Evolutionary conservation across 345 rosid genomes (phyloP).

Genomic region (Microcos paniculata): DNA sequence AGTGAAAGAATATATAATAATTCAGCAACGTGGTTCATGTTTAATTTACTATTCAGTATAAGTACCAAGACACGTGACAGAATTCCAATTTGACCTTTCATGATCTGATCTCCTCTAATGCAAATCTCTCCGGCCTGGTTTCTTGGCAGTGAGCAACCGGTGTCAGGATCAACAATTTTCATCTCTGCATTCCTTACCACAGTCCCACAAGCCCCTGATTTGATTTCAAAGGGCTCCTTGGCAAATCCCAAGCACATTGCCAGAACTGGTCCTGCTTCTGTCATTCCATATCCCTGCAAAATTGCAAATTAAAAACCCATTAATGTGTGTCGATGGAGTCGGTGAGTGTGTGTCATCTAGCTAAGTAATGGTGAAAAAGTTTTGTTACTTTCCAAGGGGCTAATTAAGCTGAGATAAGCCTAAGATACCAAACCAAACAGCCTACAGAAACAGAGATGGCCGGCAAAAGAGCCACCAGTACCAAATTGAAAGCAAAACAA

Average conservation of each 20-base stretch:
- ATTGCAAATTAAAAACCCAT: not conserved
- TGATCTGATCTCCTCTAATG: conserved; percentile 75
- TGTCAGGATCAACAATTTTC: conserved; percentile 78
- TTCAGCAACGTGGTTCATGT: not conserved
- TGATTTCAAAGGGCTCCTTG: conserved; percentile 60
- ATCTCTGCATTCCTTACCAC: conserved; percentile 86
- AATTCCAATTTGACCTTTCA: conserved; percentile 54
- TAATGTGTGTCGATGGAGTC: not conserved
- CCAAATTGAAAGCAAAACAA: not conserved
- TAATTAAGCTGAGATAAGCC: not conserved
- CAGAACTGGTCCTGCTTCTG: conserved; percentile 88
- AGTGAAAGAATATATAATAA: no score
- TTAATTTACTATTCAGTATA: no score
- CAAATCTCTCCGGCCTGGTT: conserved; percentile 84
- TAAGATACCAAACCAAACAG: not conserved
- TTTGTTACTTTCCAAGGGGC: not conserved
- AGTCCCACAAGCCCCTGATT: conserved; percentile 85
- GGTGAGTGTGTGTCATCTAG: not conserved
- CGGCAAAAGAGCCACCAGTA: not conserved
- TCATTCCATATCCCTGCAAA: conserved; percentile 87
- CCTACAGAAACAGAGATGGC: not conserved
- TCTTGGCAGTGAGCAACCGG: conserved; percentile 52
- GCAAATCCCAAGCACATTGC: conserved; percentile 83
- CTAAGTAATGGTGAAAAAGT: not conserved
- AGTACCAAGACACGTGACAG: no score